A percentile compares a stretch with the other conserved stretches of the same genome.
Conservation (phyloP, 2,329 filamentous ascomycete genomes). For the Paracamarosporium sp. region DNA sequence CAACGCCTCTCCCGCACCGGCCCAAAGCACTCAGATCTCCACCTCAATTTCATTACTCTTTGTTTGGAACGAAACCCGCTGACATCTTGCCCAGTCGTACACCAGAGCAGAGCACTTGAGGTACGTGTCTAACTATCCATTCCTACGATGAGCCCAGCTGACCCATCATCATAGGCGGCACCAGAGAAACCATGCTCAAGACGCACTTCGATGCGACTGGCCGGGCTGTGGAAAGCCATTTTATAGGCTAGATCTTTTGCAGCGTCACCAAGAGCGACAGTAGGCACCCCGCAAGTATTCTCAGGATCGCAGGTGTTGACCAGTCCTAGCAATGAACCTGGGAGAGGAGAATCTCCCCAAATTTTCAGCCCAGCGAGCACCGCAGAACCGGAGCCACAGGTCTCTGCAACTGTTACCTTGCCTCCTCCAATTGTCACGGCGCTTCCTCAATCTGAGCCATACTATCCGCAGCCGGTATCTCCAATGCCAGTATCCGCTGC, state of each 20-base stretch:
- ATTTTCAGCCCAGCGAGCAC: slow-evolving; percentile 32
- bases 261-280: slow-evolving; percentile 55
- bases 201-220: slow-evolving; percentile 49
- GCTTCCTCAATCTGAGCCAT: slow-evolving; percentile 20
- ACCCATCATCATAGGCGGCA: slow-evolving; percentile 46
- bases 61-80: slow-evolving; percentile 17
- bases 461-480: slow-evolving; percentile 29
- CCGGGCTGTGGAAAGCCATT: slow-evolving; percentile 52
- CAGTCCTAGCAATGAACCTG: slow-evolving; percentile 32
- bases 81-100: slow-evolving; percentile 49
- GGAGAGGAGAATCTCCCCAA: slow-evolving; percentile 28
- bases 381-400: slow-evolving; percentile 24
- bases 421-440: slow-evolving; percentile 21
- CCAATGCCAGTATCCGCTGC: slow-evolving; percentile 31
- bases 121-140: slow-evolving; percentile 26
- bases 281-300: slow-evolving; percentile 30
- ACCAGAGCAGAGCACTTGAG: slow-evolving; percentile 56
- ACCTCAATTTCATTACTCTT: background rate
- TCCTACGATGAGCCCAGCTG: background rate
- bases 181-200: slow-evolving; percentile 54
- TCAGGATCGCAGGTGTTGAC: slow-evolving; percentile 22
- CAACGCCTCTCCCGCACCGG: slow-evolving; percentile 14
- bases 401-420: slow-evolving; percentile 21
- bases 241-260: slow-evolving; percentile 52
- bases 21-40: background rate